Percentiles rank a stretch among this genome's conserved stretches.
phyloP scores from a whole-genome alignment of 116 monocot genomes.

The Dioscorea cayenensis region DNA sequence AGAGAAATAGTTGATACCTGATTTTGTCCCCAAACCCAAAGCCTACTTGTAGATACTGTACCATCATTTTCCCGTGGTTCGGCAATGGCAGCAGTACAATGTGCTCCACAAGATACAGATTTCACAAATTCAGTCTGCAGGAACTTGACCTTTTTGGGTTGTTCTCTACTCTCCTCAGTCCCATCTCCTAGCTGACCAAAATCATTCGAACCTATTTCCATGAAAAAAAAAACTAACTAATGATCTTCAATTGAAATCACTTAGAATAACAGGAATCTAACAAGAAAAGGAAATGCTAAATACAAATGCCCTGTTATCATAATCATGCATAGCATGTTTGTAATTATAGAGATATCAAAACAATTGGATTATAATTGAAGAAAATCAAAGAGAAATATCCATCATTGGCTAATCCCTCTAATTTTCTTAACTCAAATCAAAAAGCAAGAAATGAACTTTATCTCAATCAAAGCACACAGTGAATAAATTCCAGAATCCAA shows the following conservation, averaged over 20 bases:
- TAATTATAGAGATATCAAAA: too few relatives aligned
- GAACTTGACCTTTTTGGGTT: slow-evolving; percentile 63
- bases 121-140: slow-evolving; percentile 68
- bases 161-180: slow-evolving; percentile 74
- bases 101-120: slow-evolving; percentile 90
- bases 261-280: too few relatives aligned
- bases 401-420: too few relatives aligned
- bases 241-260: neutral
- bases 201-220: slow-evolving; percentile 73
- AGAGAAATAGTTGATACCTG: slow-evolving; percentile 38
- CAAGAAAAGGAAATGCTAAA: too few relatives aligned
- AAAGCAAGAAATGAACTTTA: neutral
- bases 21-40: slow-evolving; percentile 99
- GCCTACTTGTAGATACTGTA: slow-evolving; percentile 45
- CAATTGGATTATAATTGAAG: too few relatives aligned
- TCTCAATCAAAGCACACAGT: neutral
- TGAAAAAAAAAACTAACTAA: neutral
- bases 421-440: neutral
- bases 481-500: neutral
- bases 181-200: slow-evolving; percentile 96
- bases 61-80: slow-evolving; percentile 78
- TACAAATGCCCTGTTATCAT: too few relatives aligned
- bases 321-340: too few relatives aligned
- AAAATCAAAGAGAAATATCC: too few relatives aligned
- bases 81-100: slow-evolving; percentile 91